These are phyloP conservation scores for Neurospora sp. DNA, from an alignment of 495 filamentous ascomycete species.

Conservation along the genomic window DNA sequence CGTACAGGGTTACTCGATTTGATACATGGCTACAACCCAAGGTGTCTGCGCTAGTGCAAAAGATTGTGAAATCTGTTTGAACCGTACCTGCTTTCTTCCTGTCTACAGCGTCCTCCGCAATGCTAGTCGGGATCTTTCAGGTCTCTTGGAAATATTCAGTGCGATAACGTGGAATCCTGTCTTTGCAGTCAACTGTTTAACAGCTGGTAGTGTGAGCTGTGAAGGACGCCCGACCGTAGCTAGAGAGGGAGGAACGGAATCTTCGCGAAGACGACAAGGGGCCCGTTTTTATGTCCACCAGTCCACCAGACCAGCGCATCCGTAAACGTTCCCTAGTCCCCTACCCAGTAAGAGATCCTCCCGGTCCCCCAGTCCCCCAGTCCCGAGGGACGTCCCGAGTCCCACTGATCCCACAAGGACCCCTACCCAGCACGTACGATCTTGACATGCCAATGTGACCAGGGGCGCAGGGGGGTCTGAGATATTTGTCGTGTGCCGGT, in stretches of 20 bases:
- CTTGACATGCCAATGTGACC: not conserved
- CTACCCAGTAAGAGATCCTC: not conserved
- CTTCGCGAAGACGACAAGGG: not conserved
- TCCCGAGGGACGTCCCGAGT: not conserved
- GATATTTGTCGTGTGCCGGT: not conserved
- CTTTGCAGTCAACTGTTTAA: not conserved
- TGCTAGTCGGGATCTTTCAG: not conserved
- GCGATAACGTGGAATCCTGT: not conserved
- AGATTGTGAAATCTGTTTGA: not conserved
- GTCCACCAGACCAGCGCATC: not conserved
- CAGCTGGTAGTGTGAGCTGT: not conserved
- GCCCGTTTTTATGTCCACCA: not conserved
- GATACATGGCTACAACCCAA: not conserved
- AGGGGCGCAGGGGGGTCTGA: not conserved
- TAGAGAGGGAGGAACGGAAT: not conserved
- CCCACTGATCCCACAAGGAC: not conserved
- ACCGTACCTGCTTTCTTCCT: not conserved
- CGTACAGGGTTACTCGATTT: too few relatives aligned
- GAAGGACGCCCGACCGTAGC: not conserved
- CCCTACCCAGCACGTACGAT: not conserved
- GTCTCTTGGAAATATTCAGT: not conserved
- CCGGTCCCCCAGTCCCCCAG: not conserved
- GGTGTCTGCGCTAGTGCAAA: not conserved
- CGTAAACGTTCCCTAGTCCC: not conserved
- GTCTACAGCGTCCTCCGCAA: not conserved